A percentile compares a stretch with the other conserved stretches of the same genome.
Evolutionary conservation across 106 monocot species (phyloP).

Genomic region (Chionographis japonica): DNA sequence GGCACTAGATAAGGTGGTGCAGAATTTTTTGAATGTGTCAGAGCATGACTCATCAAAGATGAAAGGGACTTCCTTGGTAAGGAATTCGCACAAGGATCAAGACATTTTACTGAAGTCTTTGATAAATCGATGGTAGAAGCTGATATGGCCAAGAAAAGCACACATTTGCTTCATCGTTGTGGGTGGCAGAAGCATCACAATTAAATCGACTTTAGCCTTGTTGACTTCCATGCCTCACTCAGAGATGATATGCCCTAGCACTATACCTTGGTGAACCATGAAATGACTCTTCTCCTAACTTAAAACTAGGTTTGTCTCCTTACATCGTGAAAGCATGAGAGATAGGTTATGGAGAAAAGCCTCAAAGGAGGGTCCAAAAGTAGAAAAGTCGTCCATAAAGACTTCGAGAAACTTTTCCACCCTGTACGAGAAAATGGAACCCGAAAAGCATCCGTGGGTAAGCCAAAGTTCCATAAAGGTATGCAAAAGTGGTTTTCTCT

Average conservation of each 20-base stretch:
- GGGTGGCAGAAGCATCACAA: neutral
- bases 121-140: too few relatives aligned
- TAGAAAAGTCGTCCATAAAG: neutral
- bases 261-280: neutral
- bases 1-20: too few relatives aligned
- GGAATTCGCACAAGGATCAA: too few relatives aligned
- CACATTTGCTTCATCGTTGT: neutral
- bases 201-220: neutral
- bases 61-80: too few relatives aligned
- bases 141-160: too few relatives aligned
- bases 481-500: neutral
- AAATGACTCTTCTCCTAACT: conserved; percentile 1
- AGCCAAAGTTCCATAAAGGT: neutral
- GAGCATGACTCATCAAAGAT: too few relatives aligned
- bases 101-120: too few relatives aligned
- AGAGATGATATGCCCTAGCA: neutral
- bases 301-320: neutral
- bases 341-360: neutral
- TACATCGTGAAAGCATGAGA: neutral
- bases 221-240: neutral
- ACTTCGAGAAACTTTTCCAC: neutral
- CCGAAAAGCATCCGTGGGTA: neutral
- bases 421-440: neutral
- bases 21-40: too few relatives aligned
- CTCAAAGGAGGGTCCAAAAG: neutral